Base-by-base conservation (phyloP, 305 asterid genomes). In the Withania somnifera region DNA sequence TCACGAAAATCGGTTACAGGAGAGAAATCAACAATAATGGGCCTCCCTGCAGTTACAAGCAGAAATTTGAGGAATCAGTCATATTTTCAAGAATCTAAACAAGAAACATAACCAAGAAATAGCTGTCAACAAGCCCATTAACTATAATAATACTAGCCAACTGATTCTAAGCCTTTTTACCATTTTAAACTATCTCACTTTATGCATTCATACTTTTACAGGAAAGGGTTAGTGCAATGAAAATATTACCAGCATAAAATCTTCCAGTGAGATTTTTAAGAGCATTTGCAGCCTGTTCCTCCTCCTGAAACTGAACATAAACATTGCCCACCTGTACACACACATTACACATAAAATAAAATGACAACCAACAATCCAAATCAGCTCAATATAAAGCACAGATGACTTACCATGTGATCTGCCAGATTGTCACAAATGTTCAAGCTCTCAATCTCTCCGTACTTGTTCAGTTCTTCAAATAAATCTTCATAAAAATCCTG, bases 381-480 rank as follows among this genome's bases (percentile, higher is more conserved):
- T 38, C 78, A 32, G 8, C 17, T 17, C 22, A 2, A 78, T 19
- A 11, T 15, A 58, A 7, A 40, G 8, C 45, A 4, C 71, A 34
- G 8, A 17, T 14, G 63, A 0, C 79, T 28, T 83, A 83, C 88
- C 91, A 88, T 88, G 82, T 88, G 91, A 57, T 88, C 91, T 34
- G 88, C 91, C 38, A 86, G 78, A 60, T 88, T 88, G 63, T 86
- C 89, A 40, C 91, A 88, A 45, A 88, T 81, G 36, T 88, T 88
- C 30, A 88, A 84, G 77, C 81, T 86, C 69, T 88, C 88, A 69
- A 88, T 85, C 75, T 88, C 91, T 28, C 91, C 89, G 50, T 84
- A 88, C 78, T 86, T 88, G 85, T 87, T 86, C 34, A 88, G 88
- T 85, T 88, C 85, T 77, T 83, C 88, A 68, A 83, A 86, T 68